Evolutionary conservation across 345 rosid species (phyloP).

Genomic region (Populus ilicifolia): DNA sequence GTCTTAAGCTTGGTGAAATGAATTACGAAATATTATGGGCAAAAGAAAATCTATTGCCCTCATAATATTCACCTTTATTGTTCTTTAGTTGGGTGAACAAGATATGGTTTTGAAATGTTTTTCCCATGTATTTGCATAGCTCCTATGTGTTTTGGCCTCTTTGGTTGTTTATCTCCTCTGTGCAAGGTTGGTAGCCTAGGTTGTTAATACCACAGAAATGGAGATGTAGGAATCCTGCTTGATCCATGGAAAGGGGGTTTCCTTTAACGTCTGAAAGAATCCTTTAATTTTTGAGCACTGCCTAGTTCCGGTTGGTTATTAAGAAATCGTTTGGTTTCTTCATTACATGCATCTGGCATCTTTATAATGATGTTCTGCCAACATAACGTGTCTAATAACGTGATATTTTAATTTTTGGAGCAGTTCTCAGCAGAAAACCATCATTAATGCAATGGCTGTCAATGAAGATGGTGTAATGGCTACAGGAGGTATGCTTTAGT

Average conservation of each 20-base stretch:
- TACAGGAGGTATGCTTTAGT: constrained; percentile 71
- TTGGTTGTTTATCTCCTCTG: neutral
- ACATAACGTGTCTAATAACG: neutral
- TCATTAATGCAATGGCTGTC: constrained; percentile 90
- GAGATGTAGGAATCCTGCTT: neutral
- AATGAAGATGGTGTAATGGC: constrained; percentile 95
- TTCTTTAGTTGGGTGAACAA: neutral
- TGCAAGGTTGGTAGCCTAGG: neutral
- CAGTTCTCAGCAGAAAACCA: constrained; percentile 98
- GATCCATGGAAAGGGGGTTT: neutral
- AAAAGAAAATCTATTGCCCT: neutral
- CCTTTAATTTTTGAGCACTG: neutral
- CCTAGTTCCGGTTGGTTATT: neutral
- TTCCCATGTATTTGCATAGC: neutral
- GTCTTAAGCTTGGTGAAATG: neutral
- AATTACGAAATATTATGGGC: neutral
- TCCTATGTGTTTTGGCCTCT: neutral
- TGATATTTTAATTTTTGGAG: constrained; percentile 12
- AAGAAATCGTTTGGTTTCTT: too few species aligned
- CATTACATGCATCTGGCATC: neutral
- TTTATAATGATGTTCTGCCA: neutral
- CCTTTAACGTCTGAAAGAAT: neutral
- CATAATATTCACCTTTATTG: neutral
- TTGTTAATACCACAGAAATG: neutral
- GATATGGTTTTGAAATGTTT: neutral